Percentiles rank a stretch among this genome's conserved stretches.
phyloP scores from a whole-genome alignment of 352 stramenopile species.

The Phytophthora colocasiae region DNA sequence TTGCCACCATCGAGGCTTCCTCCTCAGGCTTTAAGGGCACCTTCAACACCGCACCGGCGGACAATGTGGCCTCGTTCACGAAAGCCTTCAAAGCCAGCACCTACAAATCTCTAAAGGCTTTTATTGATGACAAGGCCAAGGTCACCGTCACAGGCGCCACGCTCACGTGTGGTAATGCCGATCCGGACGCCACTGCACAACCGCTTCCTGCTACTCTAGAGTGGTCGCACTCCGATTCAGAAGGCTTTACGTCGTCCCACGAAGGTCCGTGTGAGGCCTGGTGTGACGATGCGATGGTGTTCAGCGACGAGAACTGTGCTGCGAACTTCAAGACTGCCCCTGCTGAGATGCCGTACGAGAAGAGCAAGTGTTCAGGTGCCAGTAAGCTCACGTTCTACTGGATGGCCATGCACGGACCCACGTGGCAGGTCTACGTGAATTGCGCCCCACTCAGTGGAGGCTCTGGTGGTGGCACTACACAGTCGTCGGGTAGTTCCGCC shows the following conservation, averaged over 20 bases:
- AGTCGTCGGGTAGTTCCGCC: conserved; percentile 9
- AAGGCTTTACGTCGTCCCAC: conserved; percentile 41
- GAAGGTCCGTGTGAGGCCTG: conserved; percentile 54
- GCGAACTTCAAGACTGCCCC: conserved; percentile 33
- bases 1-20: conserved; percentile 35
- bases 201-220: conserved; percentile 24
- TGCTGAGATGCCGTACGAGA: conserved; percentile 45
- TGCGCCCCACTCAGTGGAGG: conserved; percentile 22
- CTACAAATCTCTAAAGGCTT: conserved; percentile 32
- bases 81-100: conserved; percentile 27
- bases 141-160: conserved; percentile 30
- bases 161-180: conserved; percentile 21
- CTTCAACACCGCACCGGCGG: conserved; percentile 19
- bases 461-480: conserved; percentile 1
- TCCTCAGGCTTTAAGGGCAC: conserved; percentile 28
- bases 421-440: conserved; percentile 55
- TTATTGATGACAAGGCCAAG: conserved; percentile 27
- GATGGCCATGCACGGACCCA: conserved; percentile 46
- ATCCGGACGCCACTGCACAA: conserved; percentile 23
- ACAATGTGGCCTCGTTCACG: conserved; percentile 35
- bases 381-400: conserved; percentile 47
- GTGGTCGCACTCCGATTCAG: conserved; percentile 32
- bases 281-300: conserved; percentile 39
- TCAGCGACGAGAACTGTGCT: conserved; percentile 28
- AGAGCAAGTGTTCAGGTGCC: conserved; percentile 26